phyloP scores from a whole-genome alignment of 257 asterid species.

The Lantana camara region DNA sequence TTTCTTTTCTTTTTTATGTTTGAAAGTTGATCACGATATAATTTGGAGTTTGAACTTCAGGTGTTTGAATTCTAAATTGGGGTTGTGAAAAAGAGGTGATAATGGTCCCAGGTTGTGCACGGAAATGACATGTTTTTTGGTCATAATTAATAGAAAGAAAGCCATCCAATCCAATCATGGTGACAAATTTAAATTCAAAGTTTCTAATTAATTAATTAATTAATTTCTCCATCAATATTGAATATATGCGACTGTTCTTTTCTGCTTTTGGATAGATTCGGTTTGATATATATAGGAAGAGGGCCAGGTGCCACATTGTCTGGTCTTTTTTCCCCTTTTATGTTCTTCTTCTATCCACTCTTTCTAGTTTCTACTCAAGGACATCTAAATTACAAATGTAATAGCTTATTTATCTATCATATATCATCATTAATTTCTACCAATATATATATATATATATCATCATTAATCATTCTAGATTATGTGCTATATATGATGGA shows the following conservation, averaged over 20 bases:
- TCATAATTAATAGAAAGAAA: neutral
- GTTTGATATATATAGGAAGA: conserved; percentile 20
- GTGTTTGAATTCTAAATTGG: neutral
- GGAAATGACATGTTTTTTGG: neutral
- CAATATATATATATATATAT: too few species aligned
- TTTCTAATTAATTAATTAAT: conserved; percentile 33
- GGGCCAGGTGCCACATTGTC: neutral
- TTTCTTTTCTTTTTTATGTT: neutral
- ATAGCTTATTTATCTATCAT: neutral
- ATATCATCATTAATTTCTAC: neutral
- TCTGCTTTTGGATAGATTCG: conserved; percentile 38
- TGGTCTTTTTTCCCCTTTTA: neutral
- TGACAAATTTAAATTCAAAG: conserved; percentile 25
- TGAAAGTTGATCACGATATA: too few species aligned
- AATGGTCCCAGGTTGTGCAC: conserved; percentile 6
- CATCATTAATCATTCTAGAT: too few species aligned
- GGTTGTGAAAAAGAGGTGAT: too few species aligned
- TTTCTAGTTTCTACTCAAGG: neutral
- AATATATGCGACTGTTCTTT: conserved; percentile 43
- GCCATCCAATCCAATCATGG: conserved; percentile 8
- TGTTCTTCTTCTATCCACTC: too few species aligned
- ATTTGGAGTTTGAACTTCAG: neutral
- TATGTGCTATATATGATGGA: too few species aligned
- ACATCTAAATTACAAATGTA: neutral
- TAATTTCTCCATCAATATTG: conserved; percentile 34